Evolutionary conservation across 805 yeast genomes (phyloP).

Genomic region (Candida coquimbonensis): DNA sequence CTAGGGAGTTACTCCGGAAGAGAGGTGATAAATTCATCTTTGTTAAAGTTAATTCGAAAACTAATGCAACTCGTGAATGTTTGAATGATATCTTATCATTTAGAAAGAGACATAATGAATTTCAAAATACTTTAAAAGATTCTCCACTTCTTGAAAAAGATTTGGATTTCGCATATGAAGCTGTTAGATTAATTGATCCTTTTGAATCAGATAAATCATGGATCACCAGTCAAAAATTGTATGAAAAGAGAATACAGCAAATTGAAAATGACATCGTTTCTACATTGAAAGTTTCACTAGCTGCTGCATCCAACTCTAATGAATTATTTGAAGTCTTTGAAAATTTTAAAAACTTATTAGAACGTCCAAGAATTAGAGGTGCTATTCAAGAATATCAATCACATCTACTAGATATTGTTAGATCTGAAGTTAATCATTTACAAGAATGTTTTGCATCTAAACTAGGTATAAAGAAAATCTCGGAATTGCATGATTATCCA

Average conservation of each 20-base stretch:
- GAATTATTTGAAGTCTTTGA: constrained; percentile 49
- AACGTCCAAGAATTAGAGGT: constrained; percentile 47
- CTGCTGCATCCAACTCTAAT: constrained; percentile 32
- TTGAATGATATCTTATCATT: constrained; percentile 37
- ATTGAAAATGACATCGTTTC: constrained; percentile 41
- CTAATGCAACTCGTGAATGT: constrained; percentile 34
- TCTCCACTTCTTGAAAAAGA: constrained; percentile 21
- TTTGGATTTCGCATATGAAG: constrained; percentile 34
- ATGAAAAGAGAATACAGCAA: constrained; percentile 34
- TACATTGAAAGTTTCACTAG: constrained; percentile 32
- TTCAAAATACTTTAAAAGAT: constrained; percentile 31
- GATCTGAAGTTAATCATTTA: constrained; percentile 37
- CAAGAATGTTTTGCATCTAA: constrained; percentile 34
- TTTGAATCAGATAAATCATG: constrained; percentile 34
- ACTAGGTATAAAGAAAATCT: constrained; percentile 28
- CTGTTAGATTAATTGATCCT: constrained; percentile 31
- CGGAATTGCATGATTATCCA: constrained; percentile 41
- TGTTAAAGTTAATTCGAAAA: constrained; percentile 48
- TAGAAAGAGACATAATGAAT: constrained; percentile 46
- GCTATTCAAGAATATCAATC: constrained; percentile 56
- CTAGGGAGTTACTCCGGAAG: constrained; percentile 71
- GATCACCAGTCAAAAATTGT: constrained; percentile 33
- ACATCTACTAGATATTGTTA: constrained; percentile 40
- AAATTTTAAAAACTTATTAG: constrained; percentile 39
- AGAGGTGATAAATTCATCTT: constrained; percentile 64